Evolutionary conservation across 495 filamentous ascomycete genomes (phyloP), one percentile per base, ranked within the genome.

Genomic region (Penicillium psychrofluorescens): DNA sequence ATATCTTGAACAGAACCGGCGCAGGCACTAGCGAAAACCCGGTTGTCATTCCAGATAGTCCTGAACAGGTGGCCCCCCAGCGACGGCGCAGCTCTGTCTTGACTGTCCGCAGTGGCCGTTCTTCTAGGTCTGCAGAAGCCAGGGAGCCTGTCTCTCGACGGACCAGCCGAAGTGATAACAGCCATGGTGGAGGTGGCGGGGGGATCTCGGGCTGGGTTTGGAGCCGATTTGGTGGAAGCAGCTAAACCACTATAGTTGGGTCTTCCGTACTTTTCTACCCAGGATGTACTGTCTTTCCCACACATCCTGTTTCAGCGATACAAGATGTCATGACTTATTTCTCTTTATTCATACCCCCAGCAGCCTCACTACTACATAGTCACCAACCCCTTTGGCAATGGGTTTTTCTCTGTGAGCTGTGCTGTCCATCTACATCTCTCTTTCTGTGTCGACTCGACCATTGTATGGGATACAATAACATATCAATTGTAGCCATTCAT

Each of bases 201-300:
- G 66, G 67, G 29, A 38, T 67, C 28, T 48, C 61, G 0, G 53
- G 51, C 15, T 73, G 67, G 67, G 43, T 73, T 11, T 60, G 61
- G 49, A 68, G 56, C 41, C 63, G 59, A 14, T 57, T 73, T 46
- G 61, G 65, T 12, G 61, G 64, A 37, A 45, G 56, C 6, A 47
- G 48, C 10, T 34, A 34, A 12, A 34, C 32, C 15, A 16, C 22
- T 22, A 22, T 4, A 3, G 22, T 22, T 22, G 22, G 22, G 15
- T 4, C 15, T 16, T 4, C 4, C 15, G 1, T 16, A 16, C 15
- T 22, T 6, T 22, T 22, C 22, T 22, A 4, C 2, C 2, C 22
- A 4, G 22, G 22, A 4, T 22, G 22, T 22, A 22, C 22, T 22
- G 22, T 6, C 22, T 22, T 22, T 6, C 22, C 22, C 22, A 2